Base-by-base conservation (phyloP, 352 stramenopile genomes). In the Pseudoperonospora humuli region DNA sequence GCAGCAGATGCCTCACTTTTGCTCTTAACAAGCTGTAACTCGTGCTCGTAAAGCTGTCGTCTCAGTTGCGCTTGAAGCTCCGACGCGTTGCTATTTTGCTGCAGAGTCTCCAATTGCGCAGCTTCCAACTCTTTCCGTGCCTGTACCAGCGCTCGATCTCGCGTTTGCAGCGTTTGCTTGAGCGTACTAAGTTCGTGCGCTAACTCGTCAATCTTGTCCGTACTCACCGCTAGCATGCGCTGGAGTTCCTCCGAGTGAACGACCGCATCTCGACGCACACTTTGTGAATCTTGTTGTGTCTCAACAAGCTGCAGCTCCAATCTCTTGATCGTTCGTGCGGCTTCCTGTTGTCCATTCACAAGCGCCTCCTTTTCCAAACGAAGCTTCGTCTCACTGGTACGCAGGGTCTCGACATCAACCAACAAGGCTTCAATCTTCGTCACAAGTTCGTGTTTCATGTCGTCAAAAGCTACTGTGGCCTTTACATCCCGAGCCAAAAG, bases 371-470 rank as follows among this genome's bases (percentile, higher is more conserved):
- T 86, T 10, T 92, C 72, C 9, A 50, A 42, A 2, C 73, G 65
- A 27, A 92, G 57, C 20, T 72, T 68, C 2, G 57, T 51, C 39
- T 87, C 73, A 5, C 55, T 50, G 11, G 36, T 45, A 3, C 75
- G 62, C 24, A 86, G 37, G 11, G 40, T 33, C 51, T 86, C 72
- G 11, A 59, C 35, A 2, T 90, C 70, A 7, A 47, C 41, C 14
- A 86, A 34, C 40, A 90, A 37, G 2, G 45, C 53, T 58, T 90
- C 75, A 28, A 86, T n/a, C n/a, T n/a, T n/a, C n/a, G n/a, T n/a
- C n/a, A n/a, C n/a, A n/a, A n/a, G n/a, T n/a, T n/a, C n/a, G n/a
- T n/a, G n/a, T n/a, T n/a, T n/a, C n/a, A n/a, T n/a, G n/a, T 86
- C 38, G 29, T 83, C 64, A 5, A 76, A 61, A 2, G 36, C 35